A percentile compares a stretch with the other conserved stretches of the same genome.
These are phyloP conservation scores for Leishmania tropica DNA, from an alignment of 208 protist species.

Conservation along the genomic window DNA sequence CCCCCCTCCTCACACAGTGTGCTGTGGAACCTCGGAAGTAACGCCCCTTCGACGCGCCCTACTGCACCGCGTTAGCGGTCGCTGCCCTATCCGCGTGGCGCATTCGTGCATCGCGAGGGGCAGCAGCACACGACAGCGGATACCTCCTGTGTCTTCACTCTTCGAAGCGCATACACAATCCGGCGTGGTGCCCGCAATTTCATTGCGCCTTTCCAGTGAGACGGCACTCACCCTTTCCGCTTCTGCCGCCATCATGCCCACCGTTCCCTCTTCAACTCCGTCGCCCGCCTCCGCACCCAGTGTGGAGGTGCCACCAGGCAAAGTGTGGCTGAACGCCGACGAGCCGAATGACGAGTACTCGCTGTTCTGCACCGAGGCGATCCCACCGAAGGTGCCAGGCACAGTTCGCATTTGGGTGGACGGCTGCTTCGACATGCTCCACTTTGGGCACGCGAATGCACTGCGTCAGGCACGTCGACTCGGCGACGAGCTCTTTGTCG, in stretches of 20 bases:
- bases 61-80: not conserved
- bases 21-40: not conserved
- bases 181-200: not conserved
- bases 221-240: not conserved
- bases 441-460: conserved; percentile 91
- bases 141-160: not conserved
- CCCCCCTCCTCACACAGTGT: not conserved
- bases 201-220: not conserved
- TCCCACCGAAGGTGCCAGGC: conserved; percentile 72
- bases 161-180: too few species aligned
- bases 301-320: conserved; percentile 33
- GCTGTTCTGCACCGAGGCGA: conserved; percentile 44
- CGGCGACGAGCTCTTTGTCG: conserved; percentile 96
- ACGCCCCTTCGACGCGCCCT: not conserved
- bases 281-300: not conserved
- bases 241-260: not conserved
- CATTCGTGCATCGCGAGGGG: not conserved
- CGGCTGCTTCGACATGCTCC: conserved; percentile 93
- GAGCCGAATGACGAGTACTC: conserved; percentile 63
- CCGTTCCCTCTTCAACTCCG: not conserved
- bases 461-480: conserved; percentile 88
- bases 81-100: not conserved
- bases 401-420: conserved; percentile 88
- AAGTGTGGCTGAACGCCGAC: conserved; percentile 75
- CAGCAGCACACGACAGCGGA: not conserved